A percentile compares a stretch with the other conserved stretches of the same genome.
These are phyloP conservation scores for Magnolia kwangsiensis DNA, from an alignment of 164 flowering plant species.

Conservation along the genomic window DNA sequence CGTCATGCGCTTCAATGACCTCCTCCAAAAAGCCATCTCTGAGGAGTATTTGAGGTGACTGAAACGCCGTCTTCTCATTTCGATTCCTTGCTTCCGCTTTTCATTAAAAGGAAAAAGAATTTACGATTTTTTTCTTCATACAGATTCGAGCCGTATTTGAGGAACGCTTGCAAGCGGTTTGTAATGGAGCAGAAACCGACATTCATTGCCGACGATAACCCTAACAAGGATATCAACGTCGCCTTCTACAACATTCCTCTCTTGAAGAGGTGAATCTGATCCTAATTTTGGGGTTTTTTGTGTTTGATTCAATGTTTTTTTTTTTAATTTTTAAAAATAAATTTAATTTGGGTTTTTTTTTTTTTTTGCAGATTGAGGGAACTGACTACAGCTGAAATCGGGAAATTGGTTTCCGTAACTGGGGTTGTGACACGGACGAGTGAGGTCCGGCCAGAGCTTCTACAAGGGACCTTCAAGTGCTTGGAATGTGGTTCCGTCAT, in stretches of 20 bases:
- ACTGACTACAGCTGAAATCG: conserved; percentile 57
- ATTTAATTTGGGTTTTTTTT: neutral
- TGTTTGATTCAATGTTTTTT: neutral
- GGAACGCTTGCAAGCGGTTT: conserved; percentile 90
- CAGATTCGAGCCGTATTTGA: conserved; percentile 82
- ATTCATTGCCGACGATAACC: conserved; percentile 73
- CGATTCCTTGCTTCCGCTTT: neutral
- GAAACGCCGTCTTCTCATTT: neutral
- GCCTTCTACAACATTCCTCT: conserved; percentile 89
- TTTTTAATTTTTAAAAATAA: too few species aligned
- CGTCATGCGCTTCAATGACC: conserved; percentile 67
- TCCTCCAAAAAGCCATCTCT: conserved; percentile 75
- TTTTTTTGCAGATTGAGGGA: conserved; percentile 65
- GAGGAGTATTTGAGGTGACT: conserved; percentile 74
- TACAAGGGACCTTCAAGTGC: conserved; percentile 90
- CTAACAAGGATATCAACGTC: conserved; percentile 78
- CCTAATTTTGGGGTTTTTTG: neutral
- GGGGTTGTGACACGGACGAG: conserved; percentile 97
- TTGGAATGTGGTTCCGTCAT: conserved; percentile 73
- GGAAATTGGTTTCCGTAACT: conserved; percentile 77
- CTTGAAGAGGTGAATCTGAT: conserved; percentile 43
- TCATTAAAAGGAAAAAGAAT: too few species aligned
- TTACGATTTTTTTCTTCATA: neutral
- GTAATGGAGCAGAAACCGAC: conserved; percentile 77
- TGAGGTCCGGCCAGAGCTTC: conserved; percentile 98